Evolutionary conservation across 306 rosid genomes (phyloP), one percentile per base, ranked within the genome.

Genomic region (Gleditsia sinensis): DNA sequence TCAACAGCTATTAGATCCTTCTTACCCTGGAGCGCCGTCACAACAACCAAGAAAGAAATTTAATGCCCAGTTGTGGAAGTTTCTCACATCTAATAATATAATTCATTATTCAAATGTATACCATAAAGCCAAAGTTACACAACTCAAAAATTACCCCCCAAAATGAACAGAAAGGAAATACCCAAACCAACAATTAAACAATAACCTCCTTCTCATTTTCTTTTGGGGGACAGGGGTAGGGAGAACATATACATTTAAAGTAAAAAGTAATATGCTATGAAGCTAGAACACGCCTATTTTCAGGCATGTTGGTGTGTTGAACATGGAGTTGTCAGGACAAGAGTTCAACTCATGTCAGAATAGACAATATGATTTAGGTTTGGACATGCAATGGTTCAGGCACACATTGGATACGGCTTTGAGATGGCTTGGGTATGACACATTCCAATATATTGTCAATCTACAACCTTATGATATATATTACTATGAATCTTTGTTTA

Each of bases 1-100:
- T 90, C 97, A 65, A 94, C 84, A 1, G 88, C 88, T 14, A 49
- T 87, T 33, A 94, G 83, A 79, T 88, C 99, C 48, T 92, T 94
- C 88, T 94, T 94, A 73, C 95, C 97, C 99, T 94, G 85, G 66
- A 55, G 28, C 49, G 39, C 70, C 50, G 54, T 32, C 50, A 60
- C n/a, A 80, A 75, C 59, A 50, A 19, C 48, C 75, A 78, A 65
- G 40, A 73, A 78, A 59, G 25, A 43, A 46, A 32, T 32, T 30
- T n/a, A 25, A 65, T 28, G 37, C 48, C 25, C 23, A 45, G 0
- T 62, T 19, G 23, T 37, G 61, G 32, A 75, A 20, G 33, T 11
- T 62, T 17, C 17, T 55, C 12, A 12, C 12, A 57, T 28, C 74
- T 27, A 67, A 67, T 16, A 62, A 59, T 19, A 71, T 57, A 43